Evolutionary conservation across 805 yeast genomes (phyloP).

Genomic region (Yarrowia keelungensis): DNA sequence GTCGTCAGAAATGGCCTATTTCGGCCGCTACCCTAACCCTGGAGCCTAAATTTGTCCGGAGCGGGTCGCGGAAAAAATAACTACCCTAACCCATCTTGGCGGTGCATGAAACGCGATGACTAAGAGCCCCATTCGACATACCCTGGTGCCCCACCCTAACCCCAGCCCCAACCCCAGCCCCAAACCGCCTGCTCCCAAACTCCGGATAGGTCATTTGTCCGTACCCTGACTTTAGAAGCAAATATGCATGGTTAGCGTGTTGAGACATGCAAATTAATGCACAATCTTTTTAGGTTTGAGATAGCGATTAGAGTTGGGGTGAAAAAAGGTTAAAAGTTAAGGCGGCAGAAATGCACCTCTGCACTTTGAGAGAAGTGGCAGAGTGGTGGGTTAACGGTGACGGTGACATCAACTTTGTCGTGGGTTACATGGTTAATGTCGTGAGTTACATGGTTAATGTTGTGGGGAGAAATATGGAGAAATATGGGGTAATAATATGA

Average conservation of each 20-base stretch:
- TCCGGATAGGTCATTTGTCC: not conserved
- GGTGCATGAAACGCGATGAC: too few relatives aligned
- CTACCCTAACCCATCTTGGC: too few relatives aligned
- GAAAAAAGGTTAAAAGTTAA: not conserved
- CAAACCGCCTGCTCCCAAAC: not conserved
- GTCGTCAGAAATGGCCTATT: conserved; percentile 20
- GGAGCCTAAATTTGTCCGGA: conserved; percentile 14
- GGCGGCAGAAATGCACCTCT: not conserved
- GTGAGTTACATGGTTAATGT: too few relatives aligned
- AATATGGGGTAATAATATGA: too few relatives aligned
- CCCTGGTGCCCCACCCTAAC: too few relatives aligned
- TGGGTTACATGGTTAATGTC: too few relatives aligned
- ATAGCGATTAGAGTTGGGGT: conserved; percentile 1
- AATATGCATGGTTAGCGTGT: conserved; percentile 31
- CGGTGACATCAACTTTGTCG: too few relatives aligned
- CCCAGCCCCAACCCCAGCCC: too few relatives aligned
- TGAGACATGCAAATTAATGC: conserved; percentile 37
- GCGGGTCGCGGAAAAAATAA: not conserved
- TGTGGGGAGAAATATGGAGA: too few relatives aligned
- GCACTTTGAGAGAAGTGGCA: too few relatives aligned
- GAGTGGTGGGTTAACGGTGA: too few relatives aligned
- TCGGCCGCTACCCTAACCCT: conserved; percentile 7
- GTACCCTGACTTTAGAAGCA: conserved; percentile 20
- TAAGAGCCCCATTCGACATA: too few relatives aligned
- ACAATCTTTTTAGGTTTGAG: not conserved